Base-by-base conservation (phyloP, 2,329 filamentous ascomycete species). In the Ceratocystis cacaofunesta region DNA sequence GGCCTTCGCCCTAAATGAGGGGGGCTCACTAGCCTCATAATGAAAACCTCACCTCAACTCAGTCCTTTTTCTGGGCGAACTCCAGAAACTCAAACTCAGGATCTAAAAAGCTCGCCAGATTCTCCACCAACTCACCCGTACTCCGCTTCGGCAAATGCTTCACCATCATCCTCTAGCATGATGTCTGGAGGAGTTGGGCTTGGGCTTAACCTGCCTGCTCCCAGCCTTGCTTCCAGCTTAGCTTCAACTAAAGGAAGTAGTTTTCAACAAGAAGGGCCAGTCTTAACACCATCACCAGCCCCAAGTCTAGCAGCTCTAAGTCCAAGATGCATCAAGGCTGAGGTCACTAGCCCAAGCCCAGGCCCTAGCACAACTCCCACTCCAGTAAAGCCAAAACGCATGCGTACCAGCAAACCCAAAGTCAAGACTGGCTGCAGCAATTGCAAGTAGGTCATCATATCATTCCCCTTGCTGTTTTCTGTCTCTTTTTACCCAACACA, bases 341-440 rank as follows among this genome's bases (percentile, higher is more conserved):
- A 41, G 36, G 36, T 41, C 36, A 17, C 15, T 25, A 25, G 19
- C 12, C 19, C 52, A 15, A 57, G 22, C 12, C 30, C 52, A 28
- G 52, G 22, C 52, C 30, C 52, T 5, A 28, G 22, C 25, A 28
- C 52, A 30, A 10, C 52, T 30, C 19, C 52, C 19, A 3, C 4
- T 17, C 52, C 22, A 25, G 25, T 25, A 19, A 63, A 52, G 22
- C 66, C 72, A 44, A 81, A 78, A 71, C 77, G 80, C 63, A 75
- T 75, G 15, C 76, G 82, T 65, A 79, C 76, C 32, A 84, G 82
- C 72, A 80, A 78, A 69, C 80, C 82, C 15, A 86, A 86, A 72
- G 84, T 85, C 69, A 86, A 85, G 75, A 86, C 84, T 0, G 84
- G 84, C 50, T 87, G 85, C 73, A 78, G 78, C 70, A 85, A 83